Evolutionary conservation across 2,329 filamentous ascomycete species (phyloP), one percentile per base, ranked within the genome.

Genomic region (Trichophyton schoenleinii): DNA sequence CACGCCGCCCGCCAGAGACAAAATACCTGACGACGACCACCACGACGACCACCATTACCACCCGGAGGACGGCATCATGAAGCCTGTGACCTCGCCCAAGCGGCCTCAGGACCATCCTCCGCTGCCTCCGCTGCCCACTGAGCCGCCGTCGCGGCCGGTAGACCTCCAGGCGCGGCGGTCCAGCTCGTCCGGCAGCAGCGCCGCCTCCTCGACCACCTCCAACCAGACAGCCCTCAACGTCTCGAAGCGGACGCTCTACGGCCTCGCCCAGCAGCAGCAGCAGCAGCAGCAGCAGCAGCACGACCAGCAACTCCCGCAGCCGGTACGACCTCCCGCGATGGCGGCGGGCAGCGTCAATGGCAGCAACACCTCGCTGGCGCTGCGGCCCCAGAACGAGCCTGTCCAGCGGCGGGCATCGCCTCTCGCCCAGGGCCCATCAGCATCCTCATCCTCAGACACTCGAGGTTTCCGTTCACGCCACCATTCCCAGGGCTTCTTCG

Each of bases 401-500:
- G 66, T 67, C 48, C 63, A 67, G 48, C 68, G 70, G 53, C 74
- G 73, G 65, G 68, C 69, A 18, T 73, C 74, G n/a, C 70, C 73
- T 38, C 71, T 75, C 28, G 69, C 67, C n/a, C 41, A 38, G 34
- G 34, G 34, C 36, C 70, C 70, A 42, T 53, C 48, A 8, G 46
- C 44, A 1, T 48, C 44, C n/a, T 20, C 44, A 22, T 71, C 71
- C 4, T 64, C 59, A 15, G 64, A 78, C 58, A 62, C 74, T 38
- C 71, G 70, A 53, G 70, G 72, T 64, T 76, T 78, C 65, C 74
- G 77, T 49, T 71, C 75, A 36, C 72, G 78, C 64, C 77, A 79
- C 65, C 82, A 85, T 68, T 85, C 83, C 2, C 84, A 87, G 70
- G 84, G 84, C 61, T 87, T 85, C 73, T 87, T 87, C 68, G 84